A percentile compares a stretch with the other conserved stretches of the same genome.
Evolutionary conservation across 2,329 filamentous ascomycete genomes (phyloP).

Genomic region (Fusarium lateritium): DNA sequence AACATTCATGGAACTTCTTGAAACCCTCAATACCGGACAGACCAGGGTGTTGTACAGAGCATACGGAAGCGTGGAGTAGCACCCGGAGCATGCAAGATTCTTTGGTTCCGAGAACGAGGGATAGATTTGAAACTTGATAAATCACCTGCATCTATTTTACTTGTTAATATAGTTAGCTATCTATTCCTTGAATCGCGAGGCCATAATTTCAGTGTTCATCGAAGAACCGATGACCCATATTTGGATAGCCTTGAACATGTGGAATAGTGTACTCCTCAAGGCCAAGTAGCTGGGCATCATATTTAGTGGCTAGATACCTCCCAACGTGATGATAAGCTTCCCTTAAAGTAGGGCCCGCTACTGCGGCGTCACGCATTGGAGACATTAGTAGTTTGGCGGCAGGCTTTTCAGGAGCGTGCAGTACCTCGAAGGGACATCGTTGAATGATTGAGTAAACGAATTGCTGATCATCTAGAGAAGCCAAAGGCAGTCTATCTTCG

Average conservation of each 20-base stretch:
- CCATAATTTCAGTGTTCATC: conserved; percentile 61
- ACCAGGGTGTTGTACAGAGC: no score
- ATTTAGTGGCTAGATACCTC: conserved; percentile 66
- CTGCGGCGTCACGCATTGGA: conserved; percentile 64
- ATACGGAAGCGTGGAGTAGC: no score
- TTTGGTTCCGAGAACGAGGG: no score
- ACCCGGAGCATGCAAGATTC: no score
- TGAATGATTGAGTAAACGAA: conserved; percentile 41
- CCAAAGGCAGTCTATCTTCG: conserved; percentile 57
- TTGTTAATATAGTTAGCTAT: no score
- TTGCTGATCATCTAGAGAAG: conserved; percentile 52
- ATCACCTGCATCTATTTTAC: no score
- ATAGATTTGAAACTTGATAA: no score
- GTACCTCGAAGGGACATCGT: conserved; percentile 38
- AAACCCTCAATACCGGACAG: no score
- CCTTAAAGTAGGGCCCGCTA: conserved; percentile 62
- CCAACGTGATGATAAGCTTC: conserved; percentile 65
- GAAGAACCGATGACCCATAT: conserved; percentile 61
- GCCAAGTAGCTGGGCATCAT: conserved; percentile 63
- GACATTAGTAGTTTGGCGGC: conserved; percentile 67
- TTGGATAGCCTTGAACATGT: conserved; percentile 66
- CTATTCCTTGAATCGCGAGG: no score
- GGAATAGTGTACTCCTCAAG: conserved; percentile 63
- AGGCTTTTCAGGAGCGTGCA: conserved; percentile 61
- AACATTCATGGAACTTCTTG: not conserved